Percentiles rank a stretch among this genome's conserved stretches.
Conservation (phyloP, 2,329 filamentous ascomycete genomes). For the Fusarium xyrophilum region DNA sequence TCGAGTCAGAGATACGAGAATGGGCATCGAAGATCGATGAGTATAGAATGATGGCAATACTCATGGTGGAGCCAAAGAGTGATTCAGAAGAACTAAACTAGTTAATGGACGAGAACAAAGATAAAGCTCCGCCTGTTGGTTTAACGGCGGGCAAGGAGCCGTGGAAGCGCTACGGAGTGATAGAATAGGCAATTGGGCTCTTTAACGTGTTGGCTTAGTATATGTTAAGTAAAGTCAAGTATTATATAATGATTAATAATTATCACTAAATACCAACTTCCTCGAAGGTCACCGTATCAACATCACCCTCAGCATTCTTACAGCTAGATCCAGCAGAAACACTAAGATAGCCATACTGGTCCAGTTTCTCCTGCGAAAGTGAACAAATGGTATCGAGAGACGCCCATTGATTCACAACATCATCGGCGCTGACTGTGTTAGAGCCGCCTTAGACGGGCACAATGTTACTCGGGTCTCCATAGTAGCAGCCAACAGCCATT, state of each 20-base stretch:
- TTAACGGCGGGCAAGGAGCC: no score
- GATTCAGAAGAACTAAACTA: no score
- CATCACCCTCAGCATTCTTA: background rate
- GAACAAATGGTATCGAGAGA: fast-evolving
- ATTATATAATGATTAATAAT: no score
- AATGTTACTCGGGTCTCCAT: fast-evolving
- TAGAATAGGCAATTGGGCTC: background rate
- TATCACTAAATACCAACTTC: background rate
- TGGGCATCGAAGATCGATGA: background rate
- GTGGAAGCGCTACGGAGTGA: background rate
- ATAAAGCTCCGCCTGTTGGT: no score
- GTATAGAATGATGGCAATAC: background rate
- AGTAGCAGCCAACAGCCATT: background rate
- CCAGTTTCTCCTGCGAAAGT: background rate
- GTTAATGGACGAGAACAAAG: no score
- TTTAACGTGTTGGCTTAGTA: no score
- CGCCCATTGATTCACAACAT: fast-evolving
- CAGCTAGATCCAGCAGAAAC: background rate
- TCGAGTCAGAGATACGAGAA: fast-evolving
- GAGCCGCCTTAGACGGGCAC: background rate
- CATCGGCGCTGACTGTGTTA: background rate
- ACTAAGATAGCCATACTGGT: background rate
- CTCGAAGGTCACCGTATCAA: background rate
- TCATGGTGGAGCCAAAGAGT: fast-evolving
- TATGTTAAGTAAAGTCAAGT: no score